A percentile compares a stretch with the other conserved stretches of the same genome.
Conservation (phyloP, 352 stramenopile species). For the Globisporangium solare region DNA sequence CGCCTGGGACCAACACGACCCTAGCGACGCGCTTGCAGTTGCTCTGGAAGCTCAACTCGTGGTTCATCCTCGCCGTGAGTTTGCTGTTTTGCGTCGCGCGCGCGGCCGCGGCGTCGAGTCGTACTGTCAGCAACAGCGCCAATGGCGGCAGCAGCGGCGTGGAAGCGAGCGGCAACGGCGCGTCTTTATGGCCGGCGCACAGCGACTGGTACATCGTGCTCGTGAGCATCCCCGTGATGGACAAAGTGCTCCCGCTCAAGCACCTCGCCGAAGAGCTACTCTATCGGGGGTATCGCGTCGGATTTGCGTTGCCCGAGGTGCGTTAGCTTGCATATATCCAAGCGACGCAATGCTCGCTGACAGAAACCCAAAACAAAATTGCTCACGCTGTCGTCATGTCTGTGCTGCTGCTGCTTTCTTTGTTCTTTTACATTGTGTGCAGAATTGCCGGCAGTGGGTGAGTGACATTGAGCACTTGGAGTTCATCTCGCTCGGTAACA, state of each 20-base stretch:
- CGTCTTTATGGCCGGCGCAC: background rate
- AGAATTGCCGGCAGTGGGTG: slow-evolving; percentile 77
- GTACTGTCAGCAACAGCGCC: slow-evolving; percentile 7
- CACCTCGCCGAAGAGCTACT: slow-evolving; percentile 72
- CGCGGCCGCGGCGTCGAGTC: background rate
- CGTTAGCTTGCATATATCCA: background rate
- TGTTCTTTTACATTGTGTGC: background rate
- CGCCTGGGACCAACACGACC: background rate
- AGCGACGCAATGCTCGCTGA: no score
- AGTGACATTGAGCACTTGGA: slow-evolving; percentile 68
- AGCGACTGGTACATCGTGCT: slow-evolving; percentile 74
- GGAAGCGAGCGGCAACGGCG: no score
- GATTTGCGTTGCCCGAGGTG: slow-evolving; percentile 76
- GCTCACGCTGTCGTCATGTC: background rate
- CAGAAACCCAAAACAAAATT: no score
- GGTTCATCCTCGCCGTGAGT: slow-evolving; percentile 25
- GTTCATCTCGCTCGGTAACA: slow-evolving; percentile 74
- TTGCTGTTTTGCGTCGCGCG: slow-evolving; percentile 19
- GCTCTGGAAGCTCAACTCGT: slow-evolving; percentile 30
- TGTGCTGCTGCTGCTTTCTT: background rate
- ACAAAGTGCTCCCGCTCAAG: slow-evolving; percentile 80
- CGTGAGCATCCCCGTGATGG: slow-evolving; percentile 79
- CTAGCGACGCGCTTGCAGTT: slow-evolving; percentile 13
- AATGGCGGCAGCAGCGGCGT: background rate
- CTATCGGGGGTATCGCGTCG: slow-evolving; percentile 65